Percentiles rank a stretch among this genome's conserved stretches.
Conservation (phyloP, 495 filamentous ascomycete genomes). For the Aspergillus sclerotiicarbonarius region DNA sequence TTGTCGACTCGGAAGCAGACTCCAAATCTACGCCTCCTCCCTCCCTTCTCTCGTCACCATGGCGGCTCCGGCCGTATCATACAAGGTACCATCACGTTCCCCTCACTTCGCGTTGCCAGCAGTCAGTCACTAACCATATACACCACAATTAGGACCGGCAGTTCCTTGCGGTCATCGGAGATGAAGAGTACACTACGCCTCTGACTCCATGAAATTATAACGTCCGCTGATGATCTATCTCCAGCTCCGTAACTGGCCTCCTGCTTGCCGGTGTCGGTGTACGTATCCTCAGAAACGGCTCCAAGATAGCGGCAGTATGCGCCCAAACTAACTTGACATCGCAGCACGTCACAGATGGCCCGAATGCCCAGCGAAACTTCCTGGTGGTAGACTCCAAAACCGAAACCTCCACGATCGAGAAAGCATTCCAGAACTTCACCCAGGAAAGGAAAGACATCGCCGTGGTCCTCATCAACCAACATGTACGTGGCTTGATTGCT, state of each 20-base stretch:
- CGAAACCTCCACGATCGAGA: conserved; percentile 81
- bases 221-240: conserved; percentile 22
- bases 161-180: conserved; percentile 95
- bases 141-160: conserved; percentile 68
- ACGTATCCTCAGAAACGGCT: conserved; percentile 37
- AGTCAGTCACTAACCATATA: conserved; percentile 7
- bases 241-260: conserved; percentile 93
- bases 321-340: conserved; percentile 6
- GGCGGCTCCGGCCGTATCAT: conserved; percentile 36
- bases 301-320: background rate
- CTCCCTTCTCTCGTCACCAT: conserved; percentile 23
- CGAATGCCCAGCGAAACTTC: conserved; percentile 93
- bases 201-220: background rate
- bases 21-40: background rate
- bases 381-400: conserved; percentile 94
- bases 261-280: conserved; percentile 94
- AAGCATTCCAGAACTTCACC: conserved; percentile 86
- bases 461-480: conserved; percentile 95
- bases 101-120: background rate
- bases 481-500: conserved; percentile 56
- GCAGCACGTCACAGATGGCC: conserved; percentile 73
- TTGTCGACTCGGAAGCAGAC: background rate
- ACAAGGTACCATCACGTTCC: conserved; percentile 35
- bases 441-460: conserved; percentile 91
- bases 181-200: conserved; percentile 67